phyloP scores from a whole-genome alignment of 805 yeast genomes.

The Hyphopichia homilentoma region DNA sequence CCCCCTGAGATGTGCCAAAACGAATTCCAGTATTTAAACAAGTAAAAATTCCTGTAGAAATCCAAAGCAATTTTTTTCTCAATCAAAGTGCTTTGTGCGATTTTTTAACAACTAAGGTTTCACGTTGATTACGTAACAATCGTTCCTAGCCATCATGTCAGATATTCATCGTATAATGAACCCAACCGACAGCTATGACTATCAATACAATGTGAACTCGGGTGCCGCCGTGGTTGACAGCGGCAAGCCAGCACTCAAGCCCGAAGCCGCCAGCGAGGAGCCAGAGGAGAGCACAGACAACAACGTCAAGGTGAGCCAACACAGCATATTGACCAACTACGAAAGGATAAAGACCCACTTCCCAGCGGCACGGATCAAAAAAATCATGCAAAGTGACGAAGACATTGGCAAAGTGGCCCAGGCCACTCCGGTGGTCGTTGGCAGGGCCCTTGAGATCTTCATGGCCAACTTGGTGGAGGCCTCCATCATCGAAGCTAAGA shows the following conservation, averaged over 20 bases:
- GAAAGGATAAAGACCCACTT: slow-evolving; percentile 72
- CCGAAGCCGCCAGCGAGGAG: background rate
- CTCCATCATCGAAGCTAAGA: slow-evolving; percentile 71
- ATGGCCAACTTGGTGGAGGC: slow-evolving; percentile 86
- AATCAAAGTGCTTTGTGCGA: no score
- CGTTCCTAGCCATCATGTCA: slow-evolving; percentile 4
- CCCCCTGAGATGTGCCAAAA: no score
- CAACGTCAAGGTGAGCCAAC: slow-evolving; percentile 22
- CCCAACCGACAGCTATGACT: slow-evolving; percentile 1
- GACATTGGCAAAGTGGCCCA: slow-evolving; percentile 98
- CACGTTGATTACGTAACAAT: no score
- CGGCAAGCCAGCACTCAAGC: background rate
- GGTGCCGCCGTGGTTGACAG: no score
- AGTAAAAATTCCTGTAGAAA: no score
- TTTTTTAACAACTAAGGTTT: no score
- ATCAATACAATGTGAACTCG: no score
- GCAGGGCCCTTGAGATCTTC: slow-evolving; percentile 89
- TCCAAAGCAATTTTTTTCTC: no score
- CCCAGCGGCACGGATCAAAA: slow-evolving; percentile 92
- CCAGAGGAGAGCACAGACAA: slow-evolving; percentile 1
- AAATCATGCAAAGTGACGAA: slow-evolving; percentile 96
- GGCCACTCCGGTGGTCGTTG: slow-evolving; percentile 97
- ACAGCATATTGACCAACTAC: slow-evolving; percentile 31
- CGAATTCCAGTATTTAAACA: no score
- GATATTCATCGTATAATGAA: slow-evolving; percentile 5